Evolutionary conservation across 805 yeast species (phyloP).

Genomic region (Candida takata): DNA sequence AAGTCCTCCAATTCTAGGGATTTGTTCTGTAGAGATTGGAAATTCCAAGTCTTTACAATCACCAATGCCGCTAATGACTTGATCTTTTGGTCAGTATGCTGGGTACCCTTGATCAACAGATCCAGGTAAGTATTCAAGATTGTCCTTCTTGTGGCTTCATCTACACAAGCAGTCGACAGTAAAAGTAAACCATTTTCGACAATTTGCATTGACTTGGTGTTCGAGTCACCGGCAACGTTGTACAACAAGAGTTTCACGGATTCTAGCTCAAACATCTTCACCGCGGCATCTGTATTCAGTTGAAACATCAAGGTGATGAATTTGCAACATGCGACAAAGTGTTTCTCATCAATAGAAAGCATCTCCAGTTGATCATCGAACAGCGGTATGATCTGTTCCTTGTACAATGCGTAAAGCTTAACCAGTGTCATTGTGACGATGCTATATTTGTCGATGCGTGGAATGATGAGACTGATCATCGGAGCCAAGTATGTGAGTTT

Average conservation of each 20-base stretch:
- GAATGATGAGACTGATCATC: conserved; percentile 7
- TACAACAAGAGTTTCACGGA: conserved; percentile 23
- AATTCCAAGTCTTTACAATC: conserved; percentile 52
- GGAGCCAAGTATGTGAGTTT: conserved; percentile 10
- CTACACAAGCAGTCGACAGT: conserved; percentile 42
- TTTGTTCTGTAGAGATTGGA: conserved; percentile 27
- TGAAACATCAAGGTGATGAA: conserved; percentile 14
- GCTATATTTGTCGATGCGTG: conserved; percentile 8
- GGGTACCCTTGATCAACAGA: conserved; percentile 33
- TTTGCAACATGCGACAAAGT: conserved; percentile 19
- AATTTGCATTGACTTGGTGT: conserved; percentile 7
- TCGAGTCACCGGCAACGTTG: conserved; percentile 2
- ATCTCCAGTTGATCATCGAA: conserved; percentile 16
- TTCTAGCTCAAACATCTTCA: conserved; percentile 21
- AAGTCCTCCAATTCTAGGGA: conserved; percentile 26
- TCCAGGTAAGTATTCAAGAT: conserved; percentile 39
- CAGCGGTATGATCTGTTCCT: conserved; percentile 6
- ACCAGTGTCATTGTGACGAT: conserved; percentile 11
- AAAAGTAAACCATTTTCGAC: conserved; percentile 26
- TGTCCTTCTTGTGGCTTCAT: conserved; percentile 40
- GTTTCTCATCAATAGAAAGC: conserved; percentile 18
- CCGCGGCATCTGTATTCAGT: conserved; percentile 6
- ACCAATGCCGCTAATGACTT: conserved; percentile 36
- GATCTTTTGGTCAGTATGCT: conserved; percentile 14
- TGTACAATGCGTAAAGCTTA: conserved; percentile 7